Evolutionary conservation across 495 filamentous ascomycete genomes (phyloP), one percentile per base, ranked within the genome.

Genomic region (Penicillium macrosclerotiorum): DNA sequence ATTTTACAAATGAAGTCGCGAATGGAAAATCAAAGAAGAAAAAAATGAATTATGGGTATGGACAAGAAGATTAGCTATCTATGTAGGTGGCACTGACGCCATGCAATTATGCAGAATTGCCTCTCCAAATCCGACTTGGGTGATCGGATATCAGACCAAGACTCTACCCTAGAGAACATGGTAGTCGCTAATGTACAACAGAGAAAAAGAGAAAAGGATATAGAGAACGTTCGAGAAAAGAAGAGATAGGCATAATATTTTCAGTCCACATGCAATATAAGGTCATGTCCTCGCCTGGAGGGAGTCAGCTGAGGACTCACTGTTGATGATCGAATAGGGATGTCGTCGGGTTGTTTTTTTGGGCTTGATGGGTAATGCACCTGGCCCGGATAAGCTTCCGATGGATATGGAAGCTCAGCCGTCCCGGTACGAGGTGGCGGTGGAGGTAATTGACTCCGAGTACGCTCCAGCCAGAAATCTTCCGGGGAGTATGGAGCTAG

Each of bases 251-350:
- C 2, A 30, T 12, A 8, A 36, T 17, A 37, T 17, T 17, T 12
- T 62, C 42, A 69, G 42, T 74, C 68, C 34, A 72, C 68, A 9
- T 59, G 54, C 6, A 72, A 41, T 20, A 69, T 67, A 51, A 73
- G 48, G 47, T 72, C 67, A 12, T 57, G 45, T 4, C 67, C 65
- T 25, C 57, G 30, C 36, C 56, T 55, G 4, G 67, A 69, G 3
- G 68, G 68, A 8, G 64, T 71, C 27, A 74, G 36, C 45, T 71
- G 67, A 41, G 58, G 62, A 43, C 65, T 62, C n/a, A 46, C 51
- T 1, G 64, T 60, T 11, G 52, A 53, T 22, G 51, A 49, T 22
- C 64, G 58, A 27, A 55, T 58, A 16, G 40, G 17, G 8, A 12
- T 24, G 41, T 38, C 25, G 8, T 14, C 19, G n/a, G 35, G 37